Conservation (phyloP, 176 grass and related monocot species). For the Triticum turgidum region DNA sequence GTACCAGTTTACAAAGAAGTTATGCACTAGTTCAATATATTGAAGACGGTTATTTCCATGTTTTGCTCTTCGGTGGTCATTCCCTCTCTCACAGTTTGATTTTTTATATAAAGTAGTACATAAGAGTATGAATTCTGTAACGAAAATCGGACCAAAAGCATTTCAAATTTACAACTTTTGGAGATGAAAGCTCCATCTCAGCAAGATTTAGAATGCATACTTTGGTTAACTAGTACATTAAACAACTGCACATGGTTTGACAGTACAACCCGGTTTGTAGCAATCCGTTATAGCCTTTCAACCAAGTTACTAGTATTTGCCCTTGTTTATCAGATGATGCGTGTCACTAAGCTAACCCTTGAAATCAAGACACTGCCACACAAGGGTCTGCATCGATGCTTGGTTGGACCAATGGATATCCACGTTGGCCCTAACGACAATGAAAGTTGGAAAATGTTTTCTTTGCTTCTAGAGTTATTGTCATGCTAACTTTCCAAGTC, state of each 20-base stretch:
- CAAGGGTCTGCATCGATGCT: constrained; percentile 30
- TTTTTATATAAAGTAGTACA: too few species aligned
- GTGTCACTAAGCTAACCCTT: constrained; percentile 19
- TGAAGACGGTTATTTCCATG: too few species aligned
- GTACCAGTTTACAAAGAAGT: too few species aligned
- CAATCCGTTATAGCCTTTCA: constrained; percentile 1
- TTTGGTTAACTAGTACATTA: too few species aligned
- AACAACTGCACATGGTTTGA: constrained; percentile 24
- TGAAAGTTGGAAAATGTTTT: constrained; percentile 9
- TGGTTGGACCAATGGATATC: constrained; percentile 41
- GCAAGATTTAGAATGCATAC: too few species aligned
- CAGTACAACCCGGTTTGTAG: constrained; percentile 5
- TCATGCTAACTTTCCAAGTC: constrained; percentile 36
- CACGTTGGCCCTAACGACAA: constrained; percentile 38
- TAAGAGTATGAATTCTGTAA: too few species aligned
- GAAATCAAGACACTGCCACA: not conserved
- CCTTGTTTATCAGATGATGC: constrained; percentile 26
- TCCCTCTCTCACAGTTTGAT: too few species aligned
- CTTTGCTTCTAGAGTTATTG: not conserved
- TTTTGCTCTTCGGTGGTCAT: too few species aligned
- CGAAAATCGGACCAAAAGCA: too few species aligned
- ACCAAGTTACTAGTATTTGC: not conserved
- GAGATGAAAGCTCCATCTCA: too few species aligned
- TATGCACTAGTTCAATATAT: too few species aligned
- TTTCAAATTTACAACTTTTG: too few species aligned